Percentiles rank a stretch among this genome's conserved stretches.
Conservation (phyloP, 257 asterid species). For the Nicotiana tomentosiformis region DNA sequence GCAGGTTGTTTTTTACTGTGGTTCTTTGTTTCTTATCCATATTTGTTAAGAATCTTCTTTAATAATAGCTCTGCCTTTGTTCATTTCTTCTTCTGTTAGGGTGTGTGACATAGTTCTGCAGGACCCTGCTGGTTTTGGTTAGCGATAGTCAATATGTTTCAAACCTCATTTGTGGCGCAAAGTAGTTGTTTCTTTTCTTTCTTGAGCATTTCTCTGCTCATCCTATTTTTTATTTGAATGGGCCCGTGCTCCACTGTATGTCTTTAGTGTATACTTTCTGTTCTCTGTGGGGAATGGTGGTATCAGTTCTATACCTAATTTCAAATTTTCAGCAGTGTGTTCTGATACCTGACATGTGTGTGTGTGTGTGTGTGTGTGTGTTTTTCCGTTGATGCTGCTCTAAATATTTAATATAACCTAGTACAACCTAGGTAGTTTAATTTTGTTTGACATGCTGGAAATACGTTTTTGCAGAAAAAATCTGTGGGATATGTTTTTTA, state of each 20-base stretch:
- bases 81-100: not conserved
- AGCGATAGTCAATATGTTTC: not conserved
- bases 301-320: not conserved
- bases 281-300: not conserved
- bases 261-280: not conserved
- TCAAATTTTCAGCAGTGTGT: not conserved
- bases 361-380: not conserved
- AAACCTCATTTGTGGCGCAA: not conserved
- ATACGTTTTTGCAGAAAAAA: not conserved
- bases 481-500: not conserved
- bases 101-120: constrained; percentile 4
- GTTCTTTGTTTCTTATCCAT: not conserved
- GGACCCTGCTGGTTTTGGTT: not conserved
- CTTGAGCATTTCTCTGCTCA: not conserved
- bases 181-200: constrained; percentile 1
- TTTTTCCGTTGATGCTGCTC: not conserved
- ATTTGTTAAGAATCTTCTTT: not conserved
- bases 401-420: not conserved
- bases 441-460: not conserved
- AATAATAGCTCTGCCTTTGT: constrained; percentile 1
- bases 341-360: constrained; percentile 3
- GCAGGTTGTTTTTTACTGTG: not conserved
- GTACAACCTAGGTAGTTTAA: not conserved
- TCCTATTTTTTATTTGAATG: not conserved
- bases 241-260: not conserved